These are phyloP conservation scores for Colletotrichum scovillei DNA, from an alignment of 2,329 filamentous ascomycete species.

Conservation along the genomic window DNA sequence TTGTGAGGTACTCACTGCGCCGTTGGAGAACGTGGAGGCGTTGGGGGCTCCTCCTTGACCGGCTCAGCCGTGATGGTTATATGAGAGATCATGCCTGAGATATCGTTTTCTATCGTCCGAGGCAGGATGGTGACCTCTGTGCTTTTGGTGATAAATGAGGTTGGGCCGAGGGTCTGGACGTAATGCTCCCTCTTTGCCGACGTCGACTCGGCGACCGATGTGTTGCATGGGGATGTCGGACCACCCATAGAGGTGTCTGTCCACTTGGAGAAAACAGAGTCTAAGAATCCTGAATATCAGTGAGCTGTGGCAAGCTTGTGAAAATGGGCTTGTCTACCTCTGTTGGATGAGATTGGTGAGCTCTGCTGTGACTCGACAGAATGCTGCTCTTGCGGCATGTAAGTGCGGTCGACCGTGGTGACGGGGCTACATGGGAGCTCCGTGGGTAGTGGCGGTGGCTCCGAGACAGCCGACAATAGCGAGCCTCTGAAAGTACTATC, in stretches of 20 bases:
- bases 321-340: slow-evolving; percentile 43
- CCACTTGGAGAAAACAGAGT: slow-evolving; percentile 58
- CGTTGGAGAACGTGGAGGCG: slow-evolving; percentile 44
- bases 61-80: slow-evolving; percentile 50
- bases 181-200: slow-evolving; percentile 44
- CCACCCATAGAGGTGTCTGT: slow-evolving; percentile 49
- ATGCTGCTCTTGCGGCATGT: slow-evolving; percentile 8
- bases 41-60: slow-evolving; percentile 41
- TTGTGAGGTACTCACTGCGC: slow-evolving; percentile 41
- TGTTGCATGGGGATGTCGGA: slow-evolving; percentile 47
- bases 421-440: slow-evolving; percentile 13
- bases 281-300: slow-evolving; percentile 41
- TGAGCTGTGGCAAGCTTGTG: slow-evolving; percentile 33
- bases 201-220: slow-evolving; percentile 43
- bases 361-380: slow-evolving; percentile 24
- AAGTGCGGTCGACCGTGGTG: slow-evolving; percentile 11
- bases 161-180: slow-evolving; percentile 53
- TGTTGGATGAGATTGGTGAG: slow-evolving; percentile 45
- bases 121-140: slow-evolving; percentile 51
- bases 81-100: slow-evolving; percentile 48
- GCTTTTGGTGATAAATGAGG: slow-evolving; percentile 54
- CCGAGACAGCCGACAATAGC: slow-evolving; percentile 25
- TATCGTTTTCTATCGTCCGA: slow-evolving; percentile 45
- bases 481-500: slow-evolving; percentile 31
- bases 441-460: slow-evolving; percentile 5